Conservation (phyloP, 2,329 filamentous ascomycete genomes). For the Fusarium pseudonygamai region DNA sequence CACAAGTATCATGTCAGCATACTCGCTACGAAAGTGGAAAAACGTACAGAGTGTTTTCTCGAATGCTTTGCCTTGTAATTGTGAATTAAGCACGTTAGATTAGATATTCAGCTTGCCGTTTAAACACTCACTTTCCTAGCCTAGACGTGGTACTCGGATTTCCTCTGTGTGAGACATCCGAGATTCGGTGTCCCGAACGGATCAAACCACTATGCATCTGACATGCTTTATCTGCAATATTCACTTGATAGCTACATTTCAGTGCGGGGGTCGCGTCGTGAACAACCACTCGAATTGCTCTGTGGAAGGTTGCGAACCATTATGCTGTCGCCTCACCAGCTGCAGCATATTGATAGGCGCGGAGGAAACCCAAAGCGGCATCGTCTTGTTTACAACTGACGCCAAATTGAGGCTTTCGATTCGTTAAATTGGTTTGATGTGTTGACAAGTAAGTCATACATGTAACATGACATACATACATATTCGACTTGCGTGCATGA, state of each 20-base stretch:
- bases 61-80: background rate
- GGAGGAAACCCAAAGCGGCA: slow-evolving; percentile 10
- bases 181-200: background rate
- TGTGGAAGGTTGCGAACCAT: slow-evolving; percentile 29
- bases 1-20: background rate
- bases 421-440: slow-evolving; percentile 1
- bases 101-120: background rate
- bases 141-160: background rate
- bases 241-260: background rate
- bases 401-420: slow-evolving; percentile 14
- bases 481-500: slow-evolving; percentile 6
- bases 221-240: slow-evolving; percentile 9
- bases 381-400: slow-evolving; percentile 25
- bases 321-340: slow-evolving; percentile 22
- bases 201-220: slow-evolving; percentile 8
- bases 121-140: background rate
- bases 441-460: slow-evolving; percentile 31
- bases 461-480: slow-evolving; percentile 30
- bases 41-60: background rate
- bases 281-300: slow-evolving; percentile 22
- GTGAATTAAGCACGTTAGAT: background rate
- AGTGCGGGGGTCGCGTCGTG: slow-evolving; percentile 24
- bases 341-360: slow-evolving; percentile 19
- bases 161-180: background rate
- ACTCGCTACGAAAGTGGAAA: background rate